These are phyloP conservation scores for Ophiocordyceps robertsii DNA, from an alignment of 2,329 filamentous ascomycete genomes.

Conservation along the genomic window DNA sequence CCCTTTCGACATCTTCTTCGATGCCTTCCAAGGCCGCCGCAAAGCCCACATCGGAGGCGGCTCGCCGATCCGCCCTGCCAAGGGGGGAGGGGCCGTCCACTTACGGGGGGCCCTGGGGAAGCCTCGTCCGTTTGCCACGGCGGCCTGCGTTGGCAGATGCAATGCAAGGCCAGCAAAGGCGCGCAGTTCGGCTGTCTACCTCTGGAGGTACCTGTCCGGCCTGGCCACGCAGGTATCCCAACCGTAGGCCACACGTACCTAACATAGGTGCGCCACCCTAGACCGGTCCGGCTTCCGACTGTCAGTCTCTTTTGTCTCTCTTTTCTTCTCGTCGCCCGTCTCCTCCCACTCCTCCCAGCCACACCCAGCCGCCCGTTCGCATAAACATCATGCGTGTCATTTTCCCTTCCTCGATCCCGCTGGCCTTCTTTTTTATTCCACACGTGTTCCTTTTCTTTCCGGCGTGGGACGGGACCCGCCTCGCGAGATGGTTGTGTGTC, in stretches of 20 bases:
- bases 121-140: not conserved
- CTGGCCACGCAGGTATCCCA: too few species aligned
- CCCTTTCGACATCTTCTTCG: not conserved
- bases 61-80: not conserved
- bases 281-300: not conserved
- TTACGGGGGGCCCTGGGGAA: not conserved
- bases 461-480: too few species aligned
- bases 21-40: not conserved
- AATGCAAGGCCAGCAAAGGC: conserved; percentile 1
- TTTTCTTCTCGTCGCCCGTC: not conserved
- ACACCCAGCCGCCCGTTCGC: not conserved
- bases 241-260: too few species aligned
- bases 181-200: not conserved
- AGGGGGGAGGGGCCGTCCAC: too few species aligned
- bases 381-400: not conserved
- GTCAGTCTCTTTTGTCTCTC: not conserved
- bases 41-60: not conserved
- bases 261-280: too few species aligned
- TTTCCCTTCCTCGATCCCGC: not conserved
- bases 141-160: not conserved
- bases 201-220: too few species aligned
- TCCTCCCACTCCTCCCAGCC: not conserved
- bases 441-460: too few species aligned
- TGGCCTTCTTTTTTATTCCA: too few species aligned
- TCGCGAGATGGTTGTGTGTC: too few species aligned